Base-by-base conservation (phyloP, 2,329 filamentous ascomycete species). In the Amesomyces nigricolor region DNA sequence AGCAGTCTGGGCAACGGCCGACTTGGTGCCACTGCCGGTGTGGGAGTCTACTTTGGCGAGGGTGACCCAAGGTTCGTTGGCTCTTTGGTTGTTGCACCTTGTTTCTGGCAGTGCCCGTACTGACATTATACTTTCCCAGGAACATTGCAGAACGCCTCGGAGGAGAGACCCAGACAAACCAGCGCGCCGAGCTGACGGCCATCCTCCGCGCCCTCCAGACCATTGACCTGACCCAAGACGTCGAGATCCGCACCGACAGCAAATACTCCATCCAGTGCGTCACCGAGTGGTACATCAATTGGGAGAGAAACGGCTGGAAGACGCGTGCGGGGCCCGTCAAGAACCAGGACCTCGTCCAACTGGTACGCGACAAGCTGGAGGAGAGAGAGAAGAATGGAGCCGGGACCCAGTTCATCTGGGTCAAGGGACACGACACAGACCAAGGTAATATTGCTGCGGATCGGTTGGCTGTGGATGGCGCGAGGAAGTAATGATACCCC, bases 181-280 rank as follows among this genome's bases (percentile, higher is more conserved):
- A 97, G 70, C 88, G 94, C 3, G 94, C 92, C n/a, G 94, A 99
- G 73, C 77, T 99, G 56, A 91, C 88, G 22, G 94, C 91, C 7
- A 87, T 97, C 60, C 76, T 89, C 30, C 87, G 91, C 55, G 91
- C 91, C 0, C 77, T 97, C 19, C 84, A 96, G 65, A 81, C 86
- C 45, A 83, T 86, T 2, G 85, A 88, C 0, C 72, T 80, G 14
- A 77, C 85, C 56, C 79, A 87, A 55, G 77, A 83, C 57, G 80
- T 95, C 11, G 79, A 85, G 54, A 95, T 99, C 62, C 80, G 86
- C 67, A 91, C 86, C n/a, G 94, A 99, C 72, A 94, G 88, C 70
- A 85, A 85, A 65, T 97, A 97, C 72, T 81, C 89, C 1, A 96
- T 96, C 70, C 86, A 91, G 62, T 97, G 92, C 66, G 83, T 91